phyloP scores from a whole-genome alignment of 73 alveolate genomes.

The Blepharisma japonicum region DNA sequence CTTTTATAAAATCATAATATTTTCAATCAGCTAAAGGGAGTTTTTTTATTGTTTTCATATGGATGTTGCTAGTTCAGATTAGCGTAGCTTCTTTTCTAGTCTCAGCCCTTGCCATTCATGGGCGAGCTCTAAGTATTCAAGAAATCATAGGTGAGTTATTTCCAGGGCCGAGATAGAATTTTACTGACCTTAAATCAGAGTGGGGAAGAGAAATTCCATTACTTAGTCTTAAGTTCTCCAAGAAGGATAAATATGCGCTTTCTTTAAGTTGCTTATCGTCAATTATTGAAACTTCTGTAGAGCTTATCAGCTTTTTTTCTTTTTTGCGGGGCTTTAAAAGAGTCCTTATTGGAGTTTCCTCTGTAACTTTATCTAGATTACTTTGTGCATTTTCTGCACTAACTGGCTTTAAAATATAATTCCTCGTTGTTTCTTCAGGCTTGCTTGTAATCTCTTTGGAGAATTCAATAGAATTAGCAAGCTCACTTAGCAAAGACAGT shows the following conservation, averaged over 20 bases:
- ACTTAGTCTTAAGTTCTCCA: constrained; percentile 1
- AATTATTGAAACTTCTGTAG: too few relatives aligned
- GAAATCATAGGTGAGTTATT: constrained; percentile 1
- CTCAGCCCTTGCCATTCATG: not conserved
- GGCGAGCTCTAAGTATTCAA: constrained; percentile 7
- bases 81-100: constrained; percentile 20
- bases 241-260: not conserved
- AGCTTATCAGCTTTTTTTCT: too few relatives aligned
- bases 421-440: too few relatives aligned
- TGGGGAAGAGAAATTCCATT: not conserved
- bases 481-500: too few relatives aligned
- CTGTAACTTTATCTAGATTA: too few relatives aligned
- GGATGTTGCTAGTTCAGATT: not conserved
- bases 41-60: constrained; percentile 20
- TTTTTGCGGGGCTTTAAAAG: too few relatives aligned
- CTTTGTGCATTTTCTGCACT: too few relatives aligned
- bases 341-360: too few relatives aligned
- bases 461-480: too few relatives aligned
- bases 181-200: not conserved
- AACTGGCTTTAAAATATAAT: too few relatives aligned
- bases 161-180: constrained; percentile 16
- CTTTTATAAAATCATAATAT: too few relatives aligned
- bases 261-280: not conserved
- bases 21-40: not conserved
- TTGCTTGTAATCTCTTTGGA: too few relatives aligned